Evolutionary conservation across 305 asterid genomes (phyloP).

Genomic region (Rubia peregrina): DNA sequence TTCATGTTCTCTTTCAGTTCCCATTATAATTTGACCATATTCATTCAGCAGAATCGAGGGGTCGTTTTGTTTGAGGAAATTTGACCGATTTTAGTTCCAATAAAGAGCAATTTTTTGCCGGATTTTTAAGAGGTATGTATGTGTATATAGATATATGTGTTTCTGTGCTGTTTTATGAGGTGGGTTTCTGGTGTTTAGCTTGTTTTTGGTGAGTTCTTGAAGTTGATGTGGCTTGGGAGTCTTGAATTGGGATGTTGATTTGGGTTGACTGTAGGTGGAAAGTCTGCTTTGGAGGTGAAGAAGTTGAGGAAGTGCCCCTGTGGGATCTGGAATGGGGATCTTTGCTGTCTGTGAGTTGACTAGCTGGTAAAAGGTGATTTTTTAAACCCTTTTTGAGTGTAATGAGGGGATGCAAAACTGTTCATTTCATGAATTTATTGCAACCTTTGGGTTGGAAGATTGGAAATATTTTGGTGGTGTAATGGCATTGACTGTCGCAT

Average conservation of each 20-base stretch:
- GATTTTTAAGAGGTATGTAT: neutral
- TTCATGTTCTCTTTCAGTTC: slow-evolving; percentile 4
- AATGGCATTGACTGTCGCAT: slow-evolving; percentile 7
- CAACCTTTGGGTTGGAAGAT: neutral
- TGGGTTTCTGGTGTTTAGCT: slow-evolving; percentile 15
- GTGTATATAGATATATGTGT: neutral
- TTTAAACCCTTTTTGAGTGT: slow-evolving; percentile 1
- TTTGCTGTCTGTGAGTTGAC: slow-evolving; percentile 37
- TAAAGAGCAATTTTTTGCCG: neutral
- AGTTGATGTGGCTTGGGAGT: slow-evolving; percentile 14
- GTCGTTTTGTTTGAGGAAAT: slow-evolving; percentile 6
- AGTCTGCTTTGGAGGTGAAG: slow-evolving; percentile 18
- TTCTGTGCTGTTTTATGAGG: neutral
- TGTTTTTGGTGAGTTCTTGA: slow-evolving; percentile 17
- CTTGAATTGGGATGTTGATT: slow-evolving; percentile 19
- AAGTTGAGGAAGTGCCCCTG: slow-evolving; percentile 28
- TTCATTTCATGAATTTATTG: neutral
- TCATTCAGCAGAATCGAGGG: slow-evolving; percentile 9
- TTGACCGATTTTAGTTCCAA: slow-evolving; percentile 15
- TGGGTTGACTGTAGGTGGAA: slow-evolving; percentile 17
- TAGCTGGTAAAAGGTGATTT: slow-evolving; percentile 26
- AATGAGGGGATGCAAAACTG: slow-evolving; percentile 6
- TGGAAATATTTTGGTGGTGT: slow-evolving; percentile 12
- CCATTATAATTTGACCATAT: slow-evolving; percentile 3
- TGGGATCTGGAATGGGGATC: slow-evolving; percentile 43